A percentile compares a stretch with the other conserved stretches of the same genome.
Conservation (phyloP, 2,329 filamentous ascomycete genomes). For the Zasmidium angulare region DNA sequence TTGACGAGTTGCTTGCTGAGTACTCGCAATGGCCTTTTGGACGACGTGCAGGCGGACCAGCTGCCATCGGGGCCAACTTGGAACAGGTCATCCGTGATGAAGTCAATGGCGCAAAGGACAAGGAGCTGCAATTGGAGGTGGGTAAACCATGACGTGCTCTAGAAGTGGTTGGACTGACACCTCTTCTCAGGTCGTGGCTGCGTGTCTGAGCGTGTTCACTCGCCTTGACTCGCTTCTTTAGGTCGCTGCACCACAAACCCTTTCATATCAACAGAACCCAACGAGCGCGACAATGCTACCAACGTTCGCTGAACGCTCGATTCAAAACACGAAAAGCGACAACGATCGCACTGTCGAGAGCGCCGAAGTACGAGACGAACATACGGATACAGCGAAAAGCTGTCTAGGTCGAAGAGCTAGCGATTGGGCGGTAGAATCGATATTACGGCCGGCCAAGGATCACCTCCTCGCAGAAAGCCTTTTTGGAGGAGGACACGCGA, state of each 20-base stretch:
- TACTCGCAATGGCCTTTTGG: slow-evolving; percentile 98
- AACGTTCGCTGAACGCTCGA: background rate
- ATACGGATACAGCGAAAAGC: background rate
- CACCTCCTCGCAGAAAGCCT: background rate
- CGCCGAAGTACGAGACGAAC: background rate
- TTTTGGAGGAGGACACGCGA: slow-evolving; percentile 1
- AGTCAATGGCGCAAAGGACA: slow-evolving; percentile 81
- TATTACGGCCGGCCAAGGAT: background rate
- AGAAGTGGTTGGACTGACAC: slow-evolving; percentile 25
- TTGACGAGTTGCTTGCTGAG: slow-evolving; percentile 90
- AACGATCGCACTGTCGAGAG: background rate
- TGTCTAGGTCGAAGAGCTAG: background rate
- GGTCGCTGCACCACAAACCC: too few relatives aligned
- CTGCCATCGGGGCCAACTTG: slow-evolving; percentile 89
- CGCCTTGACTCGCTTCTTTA: slow-evolving; percentile 93
- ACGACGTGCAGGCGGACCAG: slow-evolving; percentile 69
- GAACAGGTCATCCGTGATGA: slow-evolving; percentile 86
- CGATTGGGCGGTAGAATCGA: background rate
- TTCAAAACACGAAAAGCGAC: background rate
- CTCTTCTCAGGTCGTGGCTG: slow-evolving; percentile 69
- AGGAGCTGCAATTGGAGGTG: slow-evolving; percentile 94
- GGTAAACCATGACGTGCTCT: slow-evolving; percentile 29
- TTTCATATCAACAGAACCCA: background rate
- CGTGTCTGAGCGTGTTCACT: slow-evolving; percentile 96
- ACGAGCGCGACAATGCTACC: background rate